phyloP scores from a whole-genome alignment of 495 filamentous ascomycete species.

The Thermochaetoides thermophila region DNA sequence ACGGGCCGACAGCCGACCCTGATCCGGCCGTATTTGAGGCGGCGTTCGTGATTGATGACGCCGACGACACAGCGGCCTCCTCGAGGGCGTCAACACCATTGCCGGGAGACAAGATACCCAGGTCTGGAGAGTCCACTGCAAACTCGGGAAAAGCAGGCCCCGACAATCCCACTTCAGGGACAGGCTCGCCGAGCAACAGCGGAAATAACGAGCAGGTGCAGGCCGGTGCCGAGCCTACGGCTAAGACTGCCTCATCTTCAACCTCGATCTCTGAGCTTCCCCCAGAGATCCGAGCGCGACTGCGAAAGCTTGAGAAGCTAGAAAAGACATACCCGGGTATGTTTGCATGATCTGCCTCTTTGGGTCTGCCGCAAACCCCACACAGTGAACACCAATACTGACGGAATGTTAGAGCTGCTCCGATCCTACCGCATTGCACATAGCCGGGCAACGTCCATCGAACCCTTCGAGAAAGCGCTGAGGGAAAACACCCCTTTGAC shows the following conservation, averaged over 20 bases:
- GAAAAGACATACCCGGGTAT: slow-evolving; percentile 74
- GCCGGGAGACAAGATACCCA: slow-evolving; percentile 21
- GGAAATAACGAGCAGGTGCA: slow-evolving; percentile 10
- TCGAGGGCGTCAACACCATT: slow-evolving; percentile 32
- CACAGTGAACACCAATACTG: neutral
- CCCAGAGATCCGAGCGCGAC: slow-evolving; percentile 50
- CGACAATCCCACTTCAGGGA: neutral
- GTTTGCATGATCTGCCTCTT: slow-evolving; percentile 2
- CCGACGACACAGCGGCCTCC: slow-evolving; percentile 42
- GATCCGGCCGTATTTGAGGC: slow-evolving; percentile 77
- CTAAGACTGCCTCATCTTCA: slow-evolving; percentile 1
- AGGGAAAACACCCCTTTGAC: slow-evolving; percentile 84
- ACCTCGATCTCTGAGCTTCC: slow-evolving; percentile 45
- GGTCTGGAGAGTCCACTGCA: slow-evolving; percentile 12
- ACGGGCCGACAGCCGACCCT: slow-evolving; percentile 34
- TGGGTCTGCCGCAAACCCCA: neutral
- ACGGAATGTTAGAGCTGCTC: slow-evolving; percentile 51
- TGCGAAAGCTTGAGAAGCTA: slow-evolving; percentile 72
- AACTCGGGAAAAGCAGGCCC: slow-evolving; percentile 14
- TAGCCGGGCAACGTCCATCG: slow-evolving; percentile 66
- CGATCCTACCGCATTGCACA: slow-evolving; percentile 86
- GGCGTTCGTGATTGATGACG: slow-evolving; percentile 66
- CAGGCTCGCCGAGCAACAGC: neutral
- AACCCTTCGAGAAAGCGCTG: slow-evolving; percentile 80
- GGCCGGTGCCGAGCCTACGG: slow-evolving; percentile 1